These are phyloP conservation scores for Backusella circina DNA, from an alignment of 192 early-diverging fungal species.

Conservation along the genomic window DNA sequence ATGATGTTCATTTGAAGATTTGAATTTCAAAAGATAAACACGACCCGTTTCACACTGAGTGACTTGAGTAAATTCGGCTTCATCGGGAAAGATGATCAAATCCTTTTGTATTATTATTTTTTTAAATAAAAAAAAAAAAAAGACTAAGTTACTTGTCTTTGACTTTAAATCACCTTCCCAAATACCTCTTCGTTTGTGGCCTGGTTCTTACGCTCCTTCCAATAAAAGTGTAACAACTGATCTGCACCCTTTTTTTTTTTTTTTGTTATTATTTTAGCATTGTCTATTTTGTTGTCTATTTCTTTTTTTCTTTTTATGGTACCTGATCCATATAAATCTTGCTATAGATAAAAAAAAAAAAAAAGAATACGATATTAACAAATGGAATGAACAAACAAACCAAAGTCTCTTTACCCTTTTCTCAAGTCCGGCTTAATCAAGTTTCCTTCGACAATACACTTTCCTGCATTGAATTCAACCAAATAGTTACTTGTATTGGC, in stretches of 20 bases:
- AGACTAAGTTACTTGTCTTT: no score
- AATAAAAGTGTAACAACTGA: slow-evolving; percentile 73
- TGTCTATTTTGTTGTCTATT: neutral
- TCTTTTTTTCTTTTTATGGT: neutral
- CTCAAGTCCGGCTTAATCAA: slow-evolving; percentile 66
- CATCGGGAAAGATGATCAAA: slow-evolving; percentile 75
- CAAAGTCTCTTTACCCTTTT: slow-evolving; percentile 3
- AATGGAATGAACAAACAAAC: neutral
- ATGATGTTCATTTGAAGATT: slow-evolving; percentile 69
- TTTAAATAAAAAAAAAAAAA: no score
- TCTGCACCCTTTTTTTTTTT: slow-evolving; percentile 46
- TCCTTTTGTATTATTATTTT: slow-evolving; percentile 33
- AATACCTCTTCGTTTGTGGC: slow-evolving; percentile 45
- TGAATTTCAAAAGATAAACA: slow-evolving; percentile 80
- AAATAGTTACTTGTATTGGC: slow-evolving; percentile 19
- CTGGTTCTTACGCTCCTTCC: slow-evolving; percentile 69
- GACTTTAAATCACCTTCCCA: no score
- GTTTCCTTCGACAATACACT: slow-evolving; percentile 59
- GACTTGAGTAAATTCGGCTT: slow-evolving; percentile 62
- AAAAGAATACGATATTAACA: neutral
- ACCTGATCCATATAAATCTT: slow-evolving; percentile 63
- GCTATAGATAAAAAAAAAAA: slow-evolving; percentile 24
- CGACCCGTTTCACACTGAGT: slow-evolving; percentile 60
- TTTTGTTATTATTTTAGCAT: no score
- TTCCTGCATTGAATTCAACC: slow-evolving; percentile 72